Evolutionary conservation across 2,329 filamentous ascomycete species (phyloP).

Genomic region (Sclerotinia minor): DNA sequence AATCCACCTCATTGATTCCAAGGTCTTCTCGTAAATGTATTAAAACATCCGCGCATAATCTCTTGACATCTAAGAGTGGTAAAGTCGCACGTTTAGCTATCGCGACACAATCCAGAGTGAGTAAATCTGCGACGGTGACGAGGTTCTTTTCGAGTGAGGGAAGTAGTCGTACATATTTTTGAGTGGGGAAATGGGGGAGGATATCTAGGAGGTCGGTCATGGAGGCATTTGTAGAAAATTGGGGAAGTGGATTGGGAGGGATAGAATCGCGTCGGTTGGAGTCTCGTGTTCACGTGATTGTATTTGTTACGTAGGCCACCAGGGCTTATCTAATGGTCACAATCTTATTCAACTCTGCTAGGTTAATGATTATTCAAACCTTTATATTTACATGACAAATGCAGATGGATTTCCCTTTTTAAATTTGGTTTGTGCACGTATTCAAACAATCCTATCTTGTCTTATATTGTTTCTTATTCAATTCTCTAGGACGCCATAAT

Average conservation of each 20-base stretch:
- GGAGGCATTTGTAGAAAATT: constrained; percentile 39
- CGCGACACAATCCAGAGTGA: constrained; percentile 79
- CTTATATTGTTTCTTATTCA: not conserved
- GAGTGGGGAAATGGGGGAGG: constrained; percentile 75
- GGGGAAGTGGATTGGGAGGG: not conserved
- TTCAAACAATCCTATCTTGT: not conserved
- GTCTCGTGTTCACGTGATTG: constrained; percentile 4
- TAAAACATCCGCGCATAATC: constrained; percentile 67
- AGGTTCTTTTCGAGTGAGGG: constrained; percentile 75
- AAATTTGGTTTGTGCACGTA: not conserved
- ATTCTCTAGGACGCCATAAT: not conserved
- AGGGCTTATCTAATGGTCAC: too few species aligned
- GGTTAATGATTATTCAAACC: not conserved
- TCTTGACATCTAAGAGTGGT: constrained; percentile 76
- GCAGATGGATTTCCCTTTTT: not conserved
- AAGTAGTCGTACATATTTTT: constrained; percentile 71
- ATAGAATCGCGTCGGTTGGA: not conserved
- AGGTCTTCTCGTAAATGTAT: constrained; percentile 64
- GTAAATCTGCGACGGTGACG: constrained; percentile 78
- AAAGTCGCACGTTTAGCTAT: constrained; percentile 83
- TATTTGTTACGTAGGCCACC: too few species aligned
- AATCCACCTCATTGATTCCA: constrained; percentile 27
- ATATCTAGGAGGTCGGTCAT: constrained; percentile 88
- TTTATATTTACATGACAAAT: not conserved
- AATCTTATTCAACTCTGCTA: too few species aligned